These are phyloP conservation scores for Parsonsia alboflavescens DNA, from an alignment of 257 asterid species.

Conservation along the genomic window DNA sequence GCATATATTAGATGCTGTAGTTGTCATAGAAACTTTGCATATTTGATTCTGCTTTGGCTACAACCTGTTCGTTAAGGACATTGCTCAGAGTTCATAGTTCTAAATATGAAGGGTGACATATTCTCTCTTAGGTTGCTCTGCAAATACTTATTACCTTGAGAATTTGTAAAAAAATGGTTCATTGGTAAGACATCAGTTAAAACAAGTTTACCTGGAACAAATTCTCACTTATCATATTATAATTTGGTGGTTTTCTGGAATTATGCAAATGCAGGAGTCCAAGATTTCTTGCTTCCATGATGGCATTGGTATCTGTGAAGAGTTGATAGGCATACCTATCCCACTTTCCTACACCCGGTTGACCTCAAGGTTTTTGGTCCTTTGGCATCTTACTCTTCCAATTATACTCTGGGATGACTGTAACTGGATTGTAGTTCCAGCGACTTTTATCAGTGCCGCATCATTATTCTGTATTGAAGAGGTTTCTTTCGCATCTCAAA, in stretches of 20 bases:
- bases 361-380: conserved; percentile 90
- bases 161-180: not conserved
- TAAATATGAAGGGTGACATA: not conserved
- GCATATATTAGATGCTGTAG: not conserved
- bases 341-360: conserved; percentile 92
- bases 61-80: not conserved
- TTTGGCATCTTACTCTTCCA: conserved; percentile 98
- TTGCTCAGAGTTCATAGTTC: not conserved
- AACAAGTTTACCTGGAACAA: not conserved
- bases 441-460: conserved; percentile 93
- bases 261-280: conserved; percentile 75
- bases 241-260: too few species aligned
- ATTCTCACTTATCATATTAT: not conserved
- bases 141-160: not conserved
- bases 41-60: not conserved
- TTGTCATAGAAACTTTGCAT: not conserved
- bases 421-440: conserved; percentile 96
- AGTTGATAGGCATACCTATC: conserved; percentile 78
- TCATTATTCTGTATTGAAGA: conserved; percentile 94
- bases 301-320: conserved; percentile 78
- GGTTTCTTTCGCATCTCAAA: conserved; percentile 31
- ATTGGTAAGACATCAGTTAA: too few species aligned
- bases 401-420: conserved; percentile 96
- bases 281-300: conserved; percentile 81
- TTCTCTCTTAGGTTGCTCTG: not conserved